Percentiles rank a stretch among this genome's conserved stretches.
phyloP scores from a whole-genome alignment of 257 asterid species.

The Cynanchum wilfordii region DNA sequence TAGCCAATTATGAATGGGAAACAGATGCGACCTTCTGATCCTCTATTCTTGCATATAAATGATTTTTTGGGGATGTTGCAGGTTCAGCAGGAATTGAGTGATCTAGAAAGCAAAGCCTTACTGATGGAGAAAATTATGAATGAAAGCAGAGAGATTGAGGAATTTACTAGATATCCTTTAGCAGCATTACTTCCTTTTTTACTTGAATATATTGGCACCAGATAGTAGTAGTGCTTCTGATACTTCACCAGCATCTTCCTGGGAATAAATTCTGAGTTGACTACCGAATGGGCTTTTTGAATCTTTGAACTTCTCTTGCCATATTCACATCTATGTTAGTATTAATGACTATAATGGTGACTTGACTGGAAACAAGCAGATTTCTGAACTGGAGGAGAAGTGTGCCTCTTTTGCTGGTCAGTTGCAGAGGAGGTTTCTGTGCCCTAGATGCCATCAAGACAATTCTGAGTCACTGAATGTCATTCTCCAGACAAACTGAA shows the following conservation, averaged over 20 bases:
- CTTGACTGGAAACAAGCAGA: conserved; percentile 74
- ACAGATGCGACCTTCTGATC: neutral
- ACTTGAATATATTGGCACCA: neutral
- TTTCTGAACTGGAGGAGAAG: conserved; percentile 48
- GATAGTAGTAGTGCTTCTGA: neutral
- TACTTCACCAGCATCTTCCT: neutral
- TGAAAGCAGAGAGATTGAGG: conserved; percentile 61
- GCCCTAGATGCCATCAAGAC: conserved; percentile 66
- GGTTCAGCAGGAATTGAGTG: conserved; percentile 53
- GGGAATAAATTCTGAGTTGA: neutral
- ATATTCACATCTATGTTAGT: conserved; percentile 10
- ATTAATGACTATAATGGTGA: conserved; percentile 12
- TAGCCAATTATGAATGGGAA: neutral
- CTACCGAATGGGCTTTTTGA: neutral
- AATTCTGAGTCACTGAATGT: conserved; percentile 53
- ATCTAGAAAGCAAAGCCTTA: conserved; percentile 44
- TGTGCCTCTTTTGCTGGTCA: conserved; percentile 61
- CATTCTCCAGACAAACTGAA: conserved; percentile 38
- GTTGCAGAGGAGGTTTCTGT: conserved; percentile 58
- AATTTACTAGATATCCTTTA: conserved; percentile 73
- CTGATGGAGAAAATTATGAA: conserved; percentile 52
- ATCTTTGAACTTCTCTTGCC: neutral
- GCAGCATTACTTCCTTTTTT: neutral
- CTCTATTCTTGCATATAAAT: neutral
- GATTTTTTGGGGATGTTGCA: conserved; percentile 30